Evolutionary conservation across 2,329 filamentous ascomycete species (phyloP), one percentile per base, ranked within the genome.

Genomic region (Penicillium sp.): DNA sequence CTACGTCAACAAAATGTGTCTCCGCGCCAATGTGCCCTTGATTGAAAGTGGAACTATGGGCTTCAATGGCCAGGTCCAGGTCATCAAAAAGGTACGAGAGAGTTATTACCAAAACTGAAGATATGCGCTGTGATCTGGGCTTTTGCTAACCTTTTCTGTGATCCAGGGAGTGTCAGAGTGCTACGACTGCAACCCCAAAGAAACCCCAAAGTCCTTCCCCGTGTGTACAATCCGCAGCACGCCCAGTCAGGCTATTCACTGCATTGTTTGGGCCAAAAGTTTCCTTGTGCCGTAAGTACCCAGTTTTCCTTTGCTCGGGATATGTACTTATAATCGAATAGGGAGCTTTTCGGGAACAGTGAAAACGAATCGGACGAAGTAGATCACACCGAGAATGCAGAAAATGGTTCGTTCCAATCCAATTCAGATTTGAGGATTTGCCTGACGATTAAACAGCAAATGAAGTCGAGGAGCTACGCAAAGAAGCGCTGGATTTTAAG

Each of bases 231-330:
- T 99, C 66, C 86, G 94, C 71, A 97, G 91, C 72, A 99, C 92
- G 0, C 94, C 94, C 0, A 96, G 90, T 61, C 93, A 97, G 67
- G 91, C 93, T 0, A 97, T 99, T 42, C 94, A 99, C 75, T 97
- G 94, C 77, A 99, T 99, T 58, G 93, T 99, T 2, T 99, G 94
- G 94, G 93, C 85, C 18, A 99, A 97, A 77, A 96, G 92, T 71
- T 99, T 97, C 72, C 82, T 99, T 8, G 84, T 99, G 57, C 94
- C 91, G 81, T 79, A 67, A 57, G 69, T 60, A n/a, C 16, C n/a
- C 7, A 1, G 13, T 9, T 2, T 0, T 8, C 1, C 3, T 8
- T 27, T 27, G 24, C 24, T 27, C 6, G 3, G 24, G 22, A 0
- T n/a, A 5, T 3, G 40, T 31, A 42, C 70, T 79, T 56, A 75